Evolutionary conservation across 169 alveolate species (phyloP).

Genomic region (Plasmodium blacklocki): DNA sequence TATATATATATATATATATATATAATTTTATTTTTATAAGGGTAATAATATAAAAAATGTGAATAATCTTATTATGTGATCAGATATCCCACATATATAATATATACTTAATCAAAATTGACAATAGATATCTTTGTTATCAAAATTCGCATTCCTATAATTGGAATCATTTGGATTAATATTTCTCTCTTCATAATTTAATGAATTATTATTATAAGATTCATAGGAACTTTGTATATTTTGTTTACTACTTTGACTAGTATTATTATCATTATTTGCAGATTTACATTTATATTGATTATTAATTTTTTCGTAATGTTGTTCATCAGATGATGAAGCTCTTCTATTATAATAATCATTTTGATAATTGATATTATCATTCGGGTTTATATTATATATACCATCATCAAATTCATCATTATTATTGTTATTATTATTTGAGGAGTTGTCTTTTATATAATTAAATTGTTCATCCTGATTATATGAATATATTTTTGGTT

Average conservation of each 20-base stretch:
- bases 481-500: no score
- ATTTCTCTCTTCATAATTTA: conserved; percentile 23
- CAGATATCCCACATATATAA: no score
- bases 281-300: conserved; percentile 9
- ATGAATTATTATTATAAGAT: conserved; percentile 17
- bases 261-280: conserved; percentile 32
- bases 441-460: no score
- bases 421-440: background rate
- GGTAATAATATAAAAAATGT: no score
- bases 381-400: conserved; percentile 22
- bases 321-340: background rate
- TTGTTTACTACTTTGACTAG: background rate
- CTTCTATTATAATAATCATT: background rate
- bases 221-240: conserved; percentile 19
- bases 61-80: no score
- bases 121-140: conserved; percentile 50
- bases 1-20: background rate
- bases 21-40: background rate
- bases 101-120: conserved; percentile 17
- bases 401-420: background rate
- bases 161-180: conserved; percentile 24
- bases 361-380: background rate
- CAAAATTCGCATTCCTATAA: conserved; percentile 10
- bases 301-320: background rate
- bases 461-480: no score